phyloP scores from a whole-genome alignment of 805 yeast genomes.

The Spathaspora girioi region DNA sequence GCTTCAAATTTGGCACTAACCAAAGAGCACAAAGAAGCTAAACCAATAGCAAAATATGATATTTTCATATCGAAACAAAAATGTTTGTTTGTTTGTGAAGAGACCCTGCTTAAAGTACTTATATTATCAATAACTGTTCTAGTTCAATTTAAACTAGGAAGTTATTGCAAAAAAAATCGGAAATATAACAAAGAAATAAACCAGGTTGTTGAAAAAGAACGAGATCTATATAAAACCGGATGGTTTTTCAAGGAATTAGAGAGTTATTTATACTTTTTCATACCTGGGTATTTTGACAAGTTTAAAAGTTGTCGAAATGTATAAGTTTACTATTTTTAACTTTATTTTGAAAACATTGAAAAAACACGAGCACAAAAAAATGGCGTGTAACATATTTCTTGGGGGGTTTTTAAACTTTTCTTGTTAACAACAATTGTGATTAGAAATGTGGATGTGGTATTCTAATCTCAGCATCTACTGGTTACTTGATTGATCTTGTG shows the following conservation, averaged over 20 bases:
- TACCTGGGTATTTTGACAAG: background rate
- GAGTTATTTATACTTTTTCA: background rate
- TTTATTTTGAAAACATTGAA: background rate
- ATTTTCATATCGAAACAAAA: constrained; percentile 4
- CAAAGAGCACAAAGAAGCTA: constrained; percentile 5
- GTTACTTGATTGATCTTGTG: too few relatives aligned
- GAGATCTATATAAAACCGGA: background rate
- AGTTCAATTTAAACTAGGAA: constrained; percentile 1
- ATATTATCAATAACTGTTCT: background rate
- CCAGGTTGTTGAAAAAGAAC: background rate
- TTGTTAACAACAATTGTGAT: background rate
- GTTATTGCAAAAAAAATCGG: background rate
- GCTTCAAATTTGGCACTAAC: constrained; percentile 10
- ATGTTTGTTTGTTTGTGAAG: background rate
- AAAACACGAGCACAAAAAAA: background rate
- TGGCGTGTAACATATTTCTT: background rate
- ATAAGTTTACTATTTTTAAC: background rate
- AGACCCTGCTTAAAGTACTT: background rate
- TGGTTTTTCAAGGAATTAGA: background rate
- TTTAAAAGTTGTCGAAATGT: background rate
- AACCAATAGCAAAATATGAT: background rate
- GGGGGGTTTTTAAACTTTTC: background rate
- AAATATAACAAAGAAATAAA: background rate
- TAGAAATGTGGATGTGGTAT: too few relatives aligned
- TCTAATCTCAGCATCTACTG: too few relatives aligned